Evolutionary conservation across 768 basidiomycete species (phyloP).

Genomic region (Phaeotremella fagi): DNA sequence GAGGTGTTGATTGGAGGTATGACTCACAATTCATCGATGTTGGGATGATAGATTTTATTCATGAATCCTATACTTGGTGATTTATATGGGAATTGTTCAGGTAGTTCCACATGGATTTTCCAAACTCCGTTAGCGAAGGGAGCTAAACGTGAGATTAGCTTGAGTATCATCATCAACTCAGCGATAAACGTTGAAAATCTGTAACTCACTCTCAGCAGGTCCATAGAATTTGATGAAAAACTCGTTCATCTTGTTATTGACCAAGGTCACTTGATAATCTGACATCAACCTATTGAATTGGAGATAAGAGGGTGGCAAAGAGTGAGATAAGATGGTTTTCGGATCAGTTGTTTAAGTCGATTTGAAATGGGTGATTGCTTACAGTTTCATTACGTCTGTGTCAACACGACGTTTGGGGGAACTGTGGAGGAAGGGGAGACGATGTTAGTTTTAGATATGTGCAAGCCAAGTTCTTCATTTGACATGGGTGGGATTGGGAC

Average conservation of each 20-base stretch:
- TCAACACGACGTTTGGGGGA: slow-evolving; percentile 92
- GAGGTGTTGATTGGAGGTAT: background rate
- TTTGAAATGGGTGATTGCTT: slow-evolving; percentile 46
- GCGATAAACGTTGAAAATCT: background rate
- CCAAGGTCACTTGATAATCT: slow-evolving; percentile 94
- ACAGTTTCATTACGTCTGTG: slow-evolving; percentile 99
- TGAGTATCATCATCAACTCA: background rate
- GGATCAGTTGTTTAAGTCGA: background rate
- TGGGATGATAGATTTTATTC: slow-evolving; percentile 99
- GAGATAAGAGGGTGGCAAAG: slow-evolving; percentile 7
- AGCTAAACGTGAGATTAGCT: slow-evolving; percentile 54
- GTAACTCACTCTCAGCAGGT: slow-evolving; percentile 77
- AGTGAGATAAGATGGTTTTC: background rate
- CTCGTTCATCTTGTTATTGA: slow-evolving; percentile 98
- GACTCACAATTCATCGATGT: slow-evolving; percentile 94
- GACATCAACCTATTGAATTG: slow-evolving; percentile 74
- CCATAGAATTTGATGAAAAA: slow-evolving; percentile 96
- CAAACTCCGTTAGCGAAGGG: slow-evolving; percentile 97
- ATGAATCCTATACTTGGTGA: slow-evolving; percentile 98
- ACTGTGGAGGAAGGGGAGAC: slow-evolving; percentile 52
- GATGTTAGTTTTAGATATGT: slow-evolving; percentile 8
- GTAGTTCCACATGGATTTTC: slow-evolving; percentile 99
- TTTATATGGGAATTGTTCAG: slow-evolving; percentile 98
- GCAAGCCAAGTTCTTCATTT: background rate
- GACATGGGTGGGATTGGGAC: background rate